Conservation (phyloP, 2,329 filamentous ascomycete genomes). For the Chrysosporium queenslandicum region DNA sequence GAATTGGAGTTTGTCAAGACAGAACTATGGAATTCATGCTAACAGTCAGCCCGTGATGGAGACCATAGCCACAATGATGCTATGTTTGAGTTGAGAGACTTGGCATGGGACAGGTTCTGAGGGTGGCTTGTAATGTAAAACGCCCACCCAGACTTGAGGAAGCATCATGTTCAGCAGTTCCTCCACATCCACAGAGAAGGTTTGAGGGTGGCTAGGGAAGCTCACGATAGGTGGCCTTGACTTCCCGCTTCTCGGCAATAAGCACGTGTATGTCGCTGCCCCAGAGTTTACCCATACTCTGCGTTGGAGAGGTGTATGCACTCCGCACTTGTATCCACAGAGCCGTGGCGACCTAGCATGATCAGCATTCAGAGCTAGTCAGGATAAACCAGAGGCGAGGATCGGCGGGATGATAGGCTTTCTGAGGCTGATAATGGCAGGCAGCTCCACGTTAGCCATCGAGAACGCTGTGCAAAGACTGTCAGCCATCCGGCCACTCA, state of each 20-base stretch:
- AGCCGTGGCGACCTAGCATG: not conserved
- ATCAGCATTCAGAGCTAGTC: not conserved
- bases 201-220: not conserved
- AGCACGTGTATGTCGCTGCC: not conserved
- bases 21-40: no score
- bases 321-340: not conserved
- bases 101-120: no score
- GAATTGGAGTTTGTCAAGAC: no score
- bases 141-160: no score
- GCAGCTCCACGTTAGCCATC: not conserved
- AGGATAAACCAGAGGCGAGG: no score
- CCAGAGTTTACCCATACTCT: no score
- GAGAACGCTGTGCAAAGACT: not conserved
- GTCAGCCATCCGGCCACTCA: not conserved
- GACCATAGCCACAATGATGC: no score
- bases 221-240: not conserved
- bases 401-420: not conserved
- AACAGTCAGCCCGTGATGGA: no score
- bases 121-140: no score
- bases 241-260: not conserved
- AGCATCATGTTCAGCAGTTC: not conserved
- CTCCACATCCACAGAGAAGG: not conserved
- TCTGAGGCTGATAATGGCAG: not conserved
- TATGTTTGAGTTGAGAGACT: no score
- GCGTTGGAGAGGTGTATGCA: no score